Evolutionary conservation across 208 protist species (phyloP), one percentile per base, ranked within the genome.

Genomic region (Acanthamoeba castellanii): DNA sequence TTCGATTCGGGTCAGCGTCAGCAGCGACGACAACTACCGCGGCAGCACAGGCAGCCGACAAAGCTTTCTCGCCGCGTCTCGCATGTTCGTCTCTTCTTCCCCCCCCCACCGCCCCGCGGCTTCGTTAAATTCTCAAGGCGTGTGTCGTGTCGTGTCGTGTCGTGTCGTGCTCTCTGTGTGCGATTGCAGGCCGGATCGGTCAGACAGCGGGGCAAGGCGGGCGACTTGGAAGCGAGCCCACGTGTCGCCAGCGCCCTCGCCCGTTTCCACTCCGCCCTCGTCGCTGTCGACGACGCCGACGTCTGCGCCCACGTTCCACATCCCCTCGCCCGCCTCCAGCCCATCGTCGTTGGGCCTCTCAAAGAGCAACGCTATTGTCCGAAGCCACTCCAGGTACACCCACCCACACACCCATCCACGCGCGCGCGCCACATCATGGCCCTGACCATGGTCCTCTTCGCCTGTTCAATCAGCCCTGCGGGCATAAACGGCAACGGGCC

Each of bases 41-140:
- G 34, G 34, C 72, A 42, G 32, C 42, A 52, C 42, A 45, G 81
- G 52, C 81, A 88, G 50, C 32, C 81, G 81, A 32, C 81, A 88
- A 16, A 88, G 81, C 81, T 64, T 64, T 18, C 81, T 88, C 81
- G 81, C 81, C 50, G 27, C 81, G 16, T 88, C 81, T 88, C 81
- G 81, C 81, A 30, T 88, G 81, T 88, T 30, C 81, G 81, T 37
- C 16, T 68, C 66, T 74, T n/a, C 66, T 2, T 37, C 27, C 27
- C 25, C 13, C 72, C 37, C 32, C 72, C 45, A 5, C 32, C 20
- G 11, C 8, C 20, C 34, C 45, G 7, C 32, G 3, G 1, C 8
- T 4, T 64, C 57, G 57, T 6, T 18, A 8, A 27, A 64, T 64
- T 64, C 57, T 64, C 57, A 64, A 18, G 20, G 22, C 22, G 20